A percentile compares a stretch with the other conserved stretches of the same genome.
phyloP scores from a whole-genome alignment of 306 rosid genomes.

The Corylus americana region DNA sequence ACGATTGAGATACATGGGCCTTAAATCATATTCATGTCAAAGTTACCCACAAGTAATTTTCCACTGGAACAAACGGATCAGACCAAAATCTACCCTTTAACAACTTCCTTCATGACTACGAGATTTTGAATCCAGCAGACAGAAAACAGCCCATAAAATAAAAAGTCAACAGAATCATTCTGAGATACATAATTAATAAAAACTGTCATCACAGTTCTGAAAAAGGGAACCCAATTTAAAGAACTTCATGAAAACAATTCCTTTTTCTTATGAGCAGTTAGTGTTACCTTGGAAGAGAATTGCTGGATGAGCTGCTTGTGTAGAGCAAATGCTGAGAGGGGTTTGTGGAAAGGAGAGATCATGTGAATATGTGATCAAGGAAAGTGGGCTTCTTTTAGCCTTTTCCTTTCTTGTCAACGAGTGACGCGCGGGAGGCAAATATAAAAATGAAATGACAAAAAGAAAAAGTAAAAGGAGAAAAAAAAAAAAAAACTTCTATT shows the following conservation, averaged over 20 bases:
- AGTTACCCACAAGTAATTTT: background rate
- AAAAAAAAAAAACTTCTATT: too few species aligned
- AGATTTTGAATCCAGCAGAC: background rate
- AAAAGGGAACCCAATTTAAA: background rate
- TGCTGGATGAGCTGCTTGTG: background rate
- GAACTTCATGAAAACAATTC: background rate
- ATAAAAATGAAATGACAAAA: too few species aligned
- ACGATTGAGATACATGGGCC: background rate
- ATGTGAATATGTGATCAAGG: background rate
- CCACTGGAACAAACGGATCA: background rate
- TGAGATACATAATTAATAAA: background rate
- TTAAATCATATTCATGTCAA: background rate
- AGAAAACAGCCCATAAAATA: background rate
- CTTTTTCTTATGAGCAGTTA: background rate
- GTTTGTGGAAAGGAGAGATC: background rate
- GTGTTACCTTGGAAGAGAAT: conserved; percentile 6
- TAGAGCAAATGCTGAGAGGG: background rate
- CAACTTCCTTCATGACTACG: background rate
- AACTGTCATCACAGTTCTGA: background rate
- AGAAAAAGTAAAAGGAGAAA: too few species aligned
- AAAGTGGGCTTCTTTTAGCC: background rate
- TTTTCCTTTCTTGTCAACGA: too few species aligned
- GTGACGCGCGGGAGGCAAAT: too few species aligned
- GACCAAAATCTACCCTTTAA: background rate
- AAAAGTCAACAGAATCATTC: background rate